Evolutionary conservation across 805 yeast genomes (phyloP).

Genomic region (Ogataea ramenticola): DNA sequence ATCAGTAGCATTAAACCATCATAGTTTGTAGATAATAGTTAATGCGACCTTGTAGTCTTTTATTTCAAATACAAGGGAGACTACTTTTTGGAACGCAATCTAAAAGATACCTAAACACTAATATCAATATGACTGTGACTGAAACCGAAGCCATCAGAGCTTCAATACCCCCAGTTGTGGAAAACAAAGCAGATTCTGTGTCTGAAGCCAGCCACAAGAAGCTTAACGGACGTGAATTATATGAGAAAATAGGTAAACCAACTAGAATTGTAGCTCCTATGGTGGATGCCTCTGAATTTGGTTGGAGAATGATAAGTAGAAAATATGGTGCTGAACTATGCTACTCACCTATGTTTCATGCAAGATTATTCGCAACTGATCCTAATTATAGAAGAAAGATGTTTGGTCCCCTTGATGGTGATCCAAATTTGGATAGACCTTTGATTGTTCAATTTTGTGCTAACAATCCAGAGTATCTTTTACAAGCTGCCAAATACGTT

Average conservation of each 20-base stretch:
- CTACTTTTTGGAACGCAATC: too few relatives aligned
- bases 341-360: conserved; percentile 96
- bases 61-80: too few relatives aligned
- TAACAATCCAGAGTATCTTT: conserved; percentile 79
- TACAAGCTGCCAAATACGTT: conserved; percentile 75
- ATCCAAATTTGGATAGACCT: conserved; percentile 64
- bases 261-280: conserved; percentile 91
- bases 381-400: conserved; percentile 72
- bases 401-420: conserved; percentile 74
- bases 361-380: conserved; percentile 78
- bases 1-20: too few relatives aligned
- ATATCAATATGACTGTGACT: too few relatives aligned
- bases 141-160: too few relatives aligned
- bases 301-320: conserved; percentile 87
- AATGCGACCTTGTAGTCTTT: too few relatives aligned
- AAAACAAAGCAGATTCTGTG: not conserved
- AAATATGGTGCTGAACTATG: conserved; percentile 88
- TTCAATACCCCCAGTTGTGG: too few relatives aligned
- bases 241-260: conserved; percentile 64
- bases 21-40: too few relatives aligned
- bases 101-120: too few relatives aligned
- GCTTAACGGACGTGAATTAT: conserved; percentile 60
- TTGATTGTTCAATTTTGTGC: conserved; percentile 94
- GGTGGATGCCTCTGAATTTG: conserved; percentile 96
- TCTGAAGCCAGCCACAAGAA: conserved; percentile 10